phyloP scores from a whole-genome alignment of 2,329 filamentous ascomycete genomes.

The Colletotrichum sp. region DNA sequence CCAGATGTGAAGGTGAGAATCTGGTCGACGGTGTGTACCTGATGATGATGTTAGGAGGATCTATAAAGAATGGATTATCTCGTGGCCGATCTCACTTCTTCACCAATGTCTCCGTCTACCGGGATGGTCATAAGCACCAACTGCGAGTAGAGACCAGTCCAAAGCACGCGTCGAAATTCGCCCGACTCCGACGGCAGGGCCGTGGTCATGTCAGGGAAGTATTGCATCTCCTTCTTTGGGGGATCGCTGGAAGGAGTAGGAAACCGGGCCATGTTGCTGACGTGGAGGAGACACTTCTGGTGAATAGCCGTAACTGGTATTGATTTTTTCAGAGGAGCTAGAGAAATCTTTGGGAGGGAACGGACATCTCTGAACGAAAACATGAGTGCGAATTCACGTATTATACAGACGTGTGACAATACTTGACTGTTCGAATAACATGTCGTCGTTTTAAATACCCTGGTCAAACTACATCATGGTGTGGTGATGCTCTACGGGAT shows the following conservation, averaged over 20 bases:
- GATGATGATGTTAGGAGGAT: conserved; percentile 24
- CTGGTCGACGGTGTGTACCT: conserved; percentile 66
- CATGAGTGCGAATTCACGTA: background rate
- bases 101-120: conserved; percentile 68
- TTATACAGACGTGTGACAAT: accelerated
- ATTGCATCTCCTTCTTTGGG: conserved; percentile 61
- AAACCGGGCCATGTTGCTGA: conserved; percentile 31
- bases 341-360: background rate
- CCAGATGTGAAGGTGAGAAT: conserved; percentile 69
- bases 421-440: background rate
- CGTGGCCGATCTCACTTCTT: conserved; percentile 52
- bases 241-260: conserved; percentile 38
- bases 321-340: background rate
- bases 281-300: background rate
- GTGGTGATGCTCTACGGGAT: background rate
- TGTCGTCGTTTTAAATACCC: background rate
- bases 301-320: background rate
- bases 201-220: conserved; percentile 61
- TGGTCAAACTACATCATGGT: background rate
- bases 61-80: background rate
- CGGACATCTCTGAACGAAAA: background rate
- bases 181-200: conserved; percentile 57
- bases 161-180: conserved; percentile 66
- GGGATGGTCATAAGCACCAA: conserved; percentile 70
- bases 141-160: conserved; percentile 67